Evolutionary conservation across 139 green algal genomes (phyloP), one percentile per base, ranked within the genome.

Genomic region (Pycnococcus provasolii): DNA sequence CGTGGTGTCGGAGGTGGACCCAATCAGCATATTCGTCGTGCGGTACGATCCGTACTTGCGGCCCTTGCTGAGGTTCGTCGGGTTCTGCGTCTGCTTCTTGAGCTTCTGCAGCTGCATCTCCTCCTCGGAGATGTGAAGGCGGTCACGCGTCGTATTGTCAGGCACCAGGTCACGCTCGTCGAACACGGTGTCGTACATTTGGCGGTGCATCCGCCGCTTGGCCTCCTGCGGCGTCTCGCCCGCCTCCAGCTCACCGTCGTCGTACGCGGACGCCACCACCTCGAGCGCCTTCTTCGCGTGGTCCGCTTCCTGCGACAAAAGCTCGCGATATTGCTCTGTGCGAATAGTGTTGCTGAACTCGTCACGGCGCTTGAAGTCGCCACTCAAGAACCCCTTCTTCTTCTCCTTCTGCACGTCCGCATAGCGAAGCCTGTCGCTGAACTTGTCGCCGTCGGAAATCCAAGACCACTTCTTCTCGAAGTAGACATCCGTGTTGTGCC

Each of bases 321-420:
- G 67, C 26, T 67, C 58, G 3, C 67, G 58, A 47, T 67, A 73
- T 58, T 73, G 67, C 58, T 73, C 58, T 4, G 41, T 51, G 39
- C 67, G 58, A 48, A 73, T 53, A 13, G 60, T 66, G 45, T 61
- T 73, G 2, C 45, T 52, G 67, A 54, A 73, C 67, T 73, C 67
- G 43, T 67, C 58, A n/a, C 67, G 58, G 13, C 58, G 44, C 58
- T 53, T 66, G 50, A 73, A 73, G 67, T 73, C 67, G 3, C 67
- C 67, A 7, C 45, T 61, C 26, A 39, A 11, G 58, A 73, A 73
- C 4, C 58, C 67, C 58, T 62, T 60, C 58, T 66, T 73, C 67
- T 73, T 73, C 45, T 73, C 67, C 54, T 64, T 64, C 54, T 72
- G 66, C 41, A 15, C 8, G 13, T 64, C 51, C 58, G 15, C 15